Percentiles rank a stretch among this genome's conserved stretches.
Evolutionary conservation across 768 basidiomycete species (phyloP).

Genomic region (Pholiota molesta): DNA sequence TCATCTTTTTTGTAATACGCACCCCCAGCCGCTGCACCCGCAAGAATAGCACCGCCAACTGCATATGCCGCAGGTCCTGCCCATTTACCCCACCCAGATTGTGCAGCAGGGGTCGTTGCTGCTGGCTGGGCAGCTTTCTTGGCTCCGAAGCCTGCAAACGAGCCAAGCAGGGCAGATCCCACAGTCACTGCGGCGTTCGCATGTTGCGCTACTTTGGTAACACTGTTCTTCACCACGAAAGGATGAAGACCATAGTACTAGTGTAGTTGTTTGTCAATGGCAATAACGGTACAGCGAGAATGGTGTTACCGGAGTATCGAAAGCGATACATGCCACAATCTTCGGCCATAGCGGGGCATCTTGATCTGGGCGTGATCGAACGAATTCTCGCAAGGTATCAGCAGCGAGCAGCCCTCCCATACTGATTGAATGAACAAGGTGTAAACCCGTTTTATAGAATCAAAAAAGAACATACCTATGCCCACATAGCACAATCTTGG

Average conservation of each 20-base stretch:
- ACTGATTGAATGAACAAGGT: conserved; percentile 39
- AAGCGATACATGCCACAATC: conserved; percentile 83
- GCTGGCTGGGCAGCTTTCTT: conserved; percentile 39
- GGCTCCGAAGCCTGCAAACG: conserved; percentile 53
- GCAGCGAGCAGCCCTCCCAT: conserved; percentile 94
- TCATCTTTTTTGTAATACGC: conserved; percentile 85
- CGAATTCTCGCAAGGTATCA: conserved; percentile 78
- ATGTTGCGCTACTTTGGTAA: conserved; percentile 74
- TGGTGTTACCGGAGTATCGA: conserved; percentile 82
- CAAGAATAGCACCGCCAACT: conserved; percentile 73
- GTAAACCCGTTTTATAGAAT: background rate
- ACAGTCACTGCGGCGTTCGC: conserved; percentile 66
- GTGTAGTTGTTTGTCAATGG: background rate
- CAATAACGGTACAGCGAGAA: background rate
- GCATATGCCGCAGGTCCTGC: conserved; percentile 49
- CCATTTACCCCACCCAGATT: conserved; percentile 24
- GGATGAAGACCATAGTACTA: conserved; percentile 92
- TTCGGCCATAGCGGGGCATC: conserved; percentile 82
- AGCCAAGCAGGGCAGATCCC: conserved; percentile 62
- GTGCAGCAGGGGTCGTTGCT: conserved; percentile 25
- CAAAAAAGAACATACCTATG: conserved; percentile 63
- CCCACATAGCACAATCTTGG: conserved; percentile 85
- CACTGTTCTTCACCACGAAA: conserved; percentile 79
- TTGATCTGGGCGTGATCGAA: conserved; percentile 64
- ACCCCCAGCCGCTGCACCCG: conserved; percentile 82